Evolutionary conservation across 495 filamentous ascomycete species (phyloP), one percentile per base, ranked within the genome.

Genomic region (Pyrenula aspistea): DNA sequence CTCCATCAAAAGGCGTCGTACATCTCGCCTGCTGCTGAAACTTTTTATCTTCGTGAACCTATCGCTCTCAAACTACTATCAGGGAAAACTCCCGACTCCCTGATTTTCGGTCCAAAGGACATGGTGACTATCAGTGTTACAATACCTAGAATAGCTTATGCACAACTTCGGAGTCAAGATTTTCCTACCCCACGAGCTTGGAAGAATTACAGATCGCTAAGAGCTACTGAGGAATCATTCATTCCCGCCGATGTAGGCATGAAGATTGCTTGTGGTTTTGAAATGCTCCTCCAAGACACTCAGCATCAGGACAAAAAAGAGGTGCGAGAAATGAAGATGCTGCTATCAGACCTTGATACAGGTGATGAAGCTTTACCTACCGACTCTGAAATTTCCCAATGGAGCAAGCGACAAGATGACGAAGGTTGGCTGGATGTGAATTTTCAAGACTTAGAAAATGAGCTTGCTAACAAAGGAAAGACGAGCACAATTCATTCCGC

Each of bases 351-450:
- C 62, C 59, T 95, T 19, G 78, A 77, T 10, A 72, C 68, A n/a
- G 81, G 76, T 2, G 79, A 82, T 51, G 74, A 79, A 23, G 59
- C 62, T 2, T 72, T 96, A 0, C 92, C 92, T 3, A 79, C 77
- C 0, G 80, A 95, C 63, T 70, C 77, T 12, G 89, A 94, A 50
- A 88, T 97, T 19, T 67, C 68, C 24, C 65, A 63, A 2, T 96
- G 93, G 93, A 76, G 75, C 4, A 67, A 70, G 21, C 68, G 64
- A 25, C 82, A 88, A 25, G 94, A 98, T 57, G 79, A 87, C 61
- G 94, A 97, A 59, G 76, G 76, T n/a, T 98, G 93, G 93, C 72
- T 98, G 57, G 86, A 97, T 64, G 91, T 98, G 55, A 83, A 89
- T 61, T 96, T 88, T 63, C 76, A 85, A 22, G 90, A 95, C 54